Evolutionary conservation across 208 protist genomes (phyloP).

Genomic region (Phytomonas sp.): DNA sequence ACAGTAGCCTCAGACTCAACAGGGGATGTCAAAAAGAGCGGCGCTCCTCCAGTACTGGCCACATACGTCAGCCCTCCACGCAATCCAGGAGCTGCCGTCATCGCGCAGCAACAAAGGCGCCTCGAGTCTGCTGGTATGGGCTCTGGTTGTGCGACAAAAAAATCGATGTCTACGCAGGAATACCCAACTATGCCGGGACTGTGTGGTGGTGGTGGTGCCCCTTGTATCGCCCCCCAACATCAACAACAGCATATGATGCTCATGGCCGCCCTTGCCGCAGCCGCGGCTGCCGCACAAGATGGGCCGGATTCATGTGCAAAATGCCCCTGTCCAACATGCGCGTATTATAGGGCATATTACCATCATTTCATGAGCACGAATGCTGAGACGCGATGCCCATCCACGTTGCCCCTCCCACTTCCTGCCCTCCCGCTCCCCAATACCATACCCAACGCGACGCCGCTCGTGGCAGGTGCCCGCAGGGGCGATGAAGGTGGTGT

Average conservation of each 20-base stretch:
- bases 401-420: background rate
- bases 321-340: slow-evolving; percentile 42
- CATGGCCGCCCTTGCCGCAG: background rate
- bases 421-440: background rate
- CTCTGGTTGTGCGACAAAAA: background rate
- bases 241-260: background rate
- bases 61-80: slow-evolving; percentile 62
- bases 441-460: background rate
- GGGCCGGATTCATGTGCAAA: slow-evolving; percentile 19
- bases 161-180: background rate
- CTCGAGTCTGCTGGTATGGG: background rate
- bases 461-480: background rate
- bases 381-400: background rate
- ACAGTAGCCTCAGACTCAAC: background rate
- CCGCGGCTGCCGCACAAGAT: background rate
- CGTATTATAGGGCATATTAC: slow-evolving; percentile 33
- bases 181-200: background rate
- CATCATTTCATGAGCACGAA: slow-evolving; percentile 6
- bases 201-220: background rate
- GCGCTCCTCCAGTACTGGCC: slow-evolving; percentile 13
- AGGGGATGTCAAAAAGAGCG: slow-evolving; percentile 6
- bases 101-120: background rate
- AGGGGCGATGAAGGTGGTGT: slow-evolving; percentile 1
- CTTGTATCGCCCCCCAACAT: background rate
- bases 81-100: slow-evolving; percentile 15